Base-by-base conservation (phyloP, 164 flowering plant species). In the Aristolochia fimbriata region DNA sequence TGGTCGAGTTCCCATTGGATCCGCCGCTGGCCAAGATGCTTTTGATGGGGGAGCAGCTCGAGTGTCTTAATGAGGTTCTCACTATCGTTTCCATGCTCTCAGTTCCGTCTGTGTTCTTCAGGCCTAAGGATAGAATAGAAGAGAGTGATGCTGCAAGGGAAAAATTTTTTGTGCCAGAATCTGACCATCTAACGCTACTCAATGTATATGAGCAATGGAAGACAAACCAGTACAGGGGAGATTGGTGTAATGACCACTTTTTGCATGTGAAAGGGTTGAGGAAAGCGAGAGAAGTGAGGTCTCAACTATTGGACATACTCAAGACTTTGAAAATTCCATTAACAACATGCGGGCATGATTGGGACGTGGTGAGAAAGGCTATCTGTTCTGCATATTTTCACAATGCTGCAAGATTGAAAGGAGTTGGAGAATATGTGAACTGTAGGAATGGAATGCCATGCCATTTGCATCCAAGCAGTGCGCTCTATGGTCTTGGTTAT, bases 11-110 rank as follows among this genome's bases (percentile, higher is more conserved):
- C 62, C 96, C 97, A 0, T 66, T 89, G 60, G 98, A 92, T 47
- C 98, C 98, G 23, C 93, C 96, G 10, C 94, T 92, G 23, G 96
- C 98, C 2, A 92, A 89, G 78, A 89, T 89, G 96, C 83, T 92
- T 6, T 66, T 92, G 64, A 83, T 85, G 76, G 96, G 97, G 20
- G 87, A 81, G 43, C 75, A 80, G 61, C 76, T 89, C 0, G 84
- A 54, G 22, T 92, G 98, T 62, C 1, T 84, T 15, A 71, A 92
- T 52, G 97, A 92, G 77, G 93, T 86, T 30, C 66, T 92, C 62
- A 92, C 96, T 0, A 77, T 92, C 50, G 98, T 89, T 0, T 89
- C 98, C 0, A 92, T 92, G 98, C 85, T 92, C 31, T 92, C 98
- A 9, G 98, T 89, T 46, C 96, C 97, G 24, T 89, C 96, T 8